Conservation (phyloP, 2,329 filamentous ascomycete species). For the Fusarium nurragi region DNA sequence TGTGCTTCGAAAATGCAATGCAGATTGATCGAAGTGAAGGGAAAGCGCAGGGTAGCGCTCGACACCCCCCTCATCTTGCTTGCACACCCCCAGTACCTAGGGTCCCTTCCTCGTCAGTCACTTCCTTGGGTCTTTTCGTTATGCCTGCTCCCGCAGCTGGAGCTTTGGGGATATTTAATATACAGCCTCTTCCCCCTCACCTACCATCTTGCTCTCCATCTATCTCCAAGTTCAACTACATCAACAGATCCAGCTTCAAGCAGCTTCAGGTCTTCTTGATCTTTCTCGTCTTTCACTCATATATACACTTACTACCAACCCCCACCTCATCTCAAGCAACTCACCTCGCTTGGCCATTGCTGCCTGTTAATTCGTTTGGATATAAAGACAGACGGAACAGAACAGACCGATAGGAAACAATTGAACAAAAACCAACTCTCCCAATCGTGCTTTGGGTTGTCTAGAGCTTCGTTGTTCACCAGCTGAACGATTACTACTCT, state of each 20-base stretch:
- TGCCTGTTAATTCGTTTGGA: slow-evolving; percentile 24
- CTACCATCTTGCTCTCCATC: slow-evolving; percentile 32
- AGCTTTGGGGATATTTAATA: slow-evolving; percentile 47
- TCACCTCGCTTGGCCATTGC: slow-evolving; percentile 9
- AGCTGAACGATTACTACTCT: slow-evolving; percentile 21
- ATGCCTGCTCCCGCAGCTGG: slow-evolving; percentile 34
- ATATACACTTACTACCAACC: slow-evolving; percentile 13
- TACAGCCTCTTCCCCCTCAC: slow-evolving; percentile 46
- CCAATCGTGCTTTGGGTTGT: slow-evolving; percentile 21
- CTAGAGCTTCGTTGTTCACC: slow-evolving; percentile 29
- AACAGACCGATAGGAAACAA: slow-evolving; percentile 26
- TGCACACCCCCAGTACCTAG: slow-evolving; percentile 9
- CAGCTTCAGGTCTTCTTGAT: slow-evolving; percentile 32
- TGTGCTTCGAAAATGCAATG: slow-evolving; percentile 1
- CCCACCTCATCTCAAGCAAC: slow-evolving; percentile 22
- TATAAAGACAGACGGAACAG: slow-evolving; percentile 30
- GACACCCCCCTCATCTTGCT: slow-evolving; percentile 17
- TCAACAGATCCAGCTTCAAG: slow-evolving; percentile 27
- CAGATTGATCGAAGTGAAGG: slow-evolving; percentile 18
- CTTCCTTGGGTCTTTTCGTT: slow-evolving; percentile 21
- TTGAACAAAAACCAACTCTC: slow-evolving; percentile 14
- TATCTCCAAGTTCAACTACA: slow-evolving; percentile 39
- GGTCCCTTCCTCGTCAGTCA: slow-evolving; percentile 34
- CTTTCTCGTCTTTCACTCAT: slow-evolving; percentile 11
- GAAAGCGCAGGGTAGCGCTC: slow-evolving; percentile 2